Evolutionary conservation across 208 protist species (phyloP), one percentile per base, ranked within the genome.

Genomic region (Trypanosoma scelopori): DNA sequence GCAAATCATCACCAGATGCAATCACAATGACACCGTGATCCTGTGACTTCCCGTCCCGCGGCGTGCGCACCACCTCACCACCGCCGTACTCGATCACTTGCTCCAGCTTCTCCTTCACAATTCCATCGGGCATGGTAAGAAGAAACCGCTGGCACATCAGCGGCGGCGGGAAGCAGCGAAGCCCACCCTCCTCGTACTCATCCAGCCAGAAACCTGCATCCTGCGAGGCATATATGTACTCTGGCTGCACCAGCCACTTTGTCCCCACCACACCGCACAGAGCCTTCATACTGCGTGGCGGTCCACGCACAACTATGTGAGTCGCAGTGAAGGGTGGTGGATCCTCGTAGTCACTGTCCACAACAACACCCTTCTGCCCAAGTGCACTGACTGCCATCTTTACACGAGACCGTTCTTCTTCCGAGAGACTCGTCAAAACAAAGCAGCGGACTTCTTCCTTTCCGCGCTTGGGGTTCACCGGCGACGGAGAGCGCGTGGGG

Each of bases 11-110:
- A 16, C 84, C 88, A 22, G 79, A 86, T 12, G 72, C 72, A 59
- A 94, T 87, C 6, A 94, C 88, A 11, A 92, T 56, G 12, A 88
- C 87, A 27, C 74, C 82, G 43, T 87, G 70, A 43, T 71, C 78
- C 28, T 69, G 46, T 55, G 28, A 43, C 23, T 63, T 39, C 18
- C 65, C 55, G 55, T 66, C 52, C 12, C 28, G 30, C 22, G 32
- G n/a, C 37, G 35, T 32, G 9, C 64, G 43, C 47, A 94, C 49
- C 37, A 94, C 79, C 60, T 92, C 83, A 0, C 89, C 89, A 13
- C 82, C 86, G 13, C 89, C 89, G 76, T 89, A 92, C 70, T 83
- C 79, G n/a, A 94, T 84, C 45, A 94, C 84, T 70, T 90, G 77
- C 63, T 70, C 73, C 20, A 92, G 65, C 62, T 84, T 87, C 32